phyloP scores from a whole-genome alignment of 306 rosid genomes.

The Cyamopsis tetragonoloba region DNA sequence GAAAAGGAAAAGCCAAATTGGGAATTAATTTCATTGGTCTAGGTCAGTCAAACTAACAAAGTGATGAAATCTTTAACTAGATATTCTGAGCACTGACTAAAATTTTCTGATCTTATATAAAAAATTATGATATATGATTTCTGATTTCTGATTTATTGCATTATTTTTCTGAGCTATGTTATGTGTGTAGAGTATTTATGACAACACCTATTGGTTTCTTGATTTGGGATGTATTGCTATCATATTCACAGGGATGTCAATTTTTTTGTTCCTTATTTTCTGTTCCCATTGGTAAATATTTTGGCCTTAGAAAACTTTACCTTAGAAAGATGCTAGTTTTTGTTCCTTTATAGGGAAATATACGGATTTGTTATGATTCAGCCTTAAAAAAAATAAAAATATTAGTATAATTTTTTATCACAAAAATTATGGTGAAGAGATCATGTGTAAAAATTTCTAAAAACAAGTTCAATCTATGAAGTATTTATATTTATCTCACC shows the following conservation, averaged over 20 bases:
- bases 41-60: constrained; percentile 51
- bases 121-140: not conserved
- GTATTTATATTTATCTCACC: too few relatives aligned
- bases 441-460: too few relatives aligned
- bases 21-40: constrained; percentile 32
- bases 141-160: constrained; percentile 23
- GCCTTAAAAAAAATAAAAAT: constrained; percentile 11
- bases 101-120: constrained; percentile 16
- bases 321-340: constrained; percentile 24
- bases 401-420: too few relatives aligned
- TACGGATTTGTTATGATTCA: constrained; percentile 15
- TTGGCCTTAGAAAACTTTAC: constrained; percentile 19
- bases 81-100: constrained; percentile 50
- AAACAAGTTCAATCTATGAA: too few relatives aligned
- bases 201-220: constrained; percentile 37
- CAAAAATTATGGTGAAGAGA: too few relatives aligned
- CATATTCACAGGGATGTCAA: constrained; percentile 26
- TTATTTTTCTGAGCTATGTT: constrained; percentile 26
- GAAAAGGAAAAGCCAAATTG: constrained; percentile 22
- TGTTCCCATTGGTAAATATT: not conserved
- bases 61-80: constrained; percentile 43
- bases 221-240: constrained; percentile 34
- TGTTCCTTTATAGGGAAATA: constrained; percentile 29
- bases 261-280: constrained; percentile 19
- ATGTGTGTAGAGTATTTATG: too few relatives aligned